A percentile compares a stretch with the other conserved stretches of the same genome.
Conservation (phyloP, 2,329 filamentous ascomycete genomes). For the Macrophomina tecta region DNA sequence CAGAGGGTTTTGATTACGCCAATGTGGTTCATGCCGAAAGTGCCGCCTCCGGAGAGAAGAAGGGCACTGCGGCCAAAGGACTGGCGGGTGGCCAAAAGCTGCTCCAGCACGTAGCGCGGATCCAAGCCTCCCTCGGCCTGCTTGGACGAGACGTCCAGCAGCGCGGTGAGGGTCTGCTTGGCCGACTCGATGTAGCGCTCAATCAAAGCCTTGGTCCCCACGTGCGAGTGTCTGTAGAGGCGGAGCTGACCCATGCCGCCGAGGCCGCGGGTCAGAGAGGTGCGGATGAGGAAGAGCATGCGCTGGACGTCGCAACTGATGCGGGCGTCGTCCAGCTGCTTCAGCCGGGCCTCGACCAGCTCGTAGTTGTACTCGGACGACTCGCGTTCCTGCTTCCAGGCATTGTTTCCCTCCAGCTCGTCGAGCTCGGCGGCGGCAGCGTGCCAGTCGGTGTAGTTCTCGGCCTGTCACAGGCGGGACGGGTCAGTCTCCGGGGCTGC, state of each 20-base stretch:
- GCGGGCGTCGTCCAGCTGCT: constrained; percentile 76
- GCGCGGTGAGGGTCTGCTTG: constrained; percentile 71
- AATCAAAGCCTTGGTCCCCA: constrained; percentile 85
- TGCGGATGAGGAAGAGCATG: constrained; percentile 83
- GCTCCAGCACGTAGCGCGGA: constrained; percentile 67
- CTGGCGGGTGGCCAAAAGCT: constrained; percentile 73
- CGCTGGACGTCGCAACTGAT: constrained; percentile 71
- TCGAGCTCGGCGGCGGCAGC: constrained; percentile 79
- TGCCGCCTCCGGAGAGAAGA: constrained; percentile 82
- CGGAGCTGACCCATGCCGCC: constrained; percentile 84
- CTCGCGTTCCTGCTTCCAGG: constrained; percentile 75
- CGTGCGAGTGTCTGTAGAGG: constrained; percentile 82
- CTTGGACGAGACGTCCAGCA: constrained; percentile 68
- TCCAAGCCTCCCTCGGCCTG: constrained; percentile 59
- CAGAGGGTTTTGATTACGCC: constrained; percentile 84
- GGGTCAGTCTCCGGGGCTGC: constrained; percentile 27
- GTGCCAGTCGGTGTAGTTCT: constrained; percentile 74
- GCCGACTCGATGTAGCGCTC: constrained; percentile 86
- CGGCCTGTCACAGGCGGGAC: constrained; percentile 58
- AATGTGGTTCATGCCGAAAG: constrained; percentile 91
- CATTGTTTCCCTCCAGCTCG: constrained; percentile 76
- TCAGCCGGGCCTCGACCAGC: constrained; percentile 72
- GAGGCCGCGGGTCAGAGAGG: constrained; percentile 77
- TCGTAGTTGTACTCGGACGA: constrained; percentile 74
- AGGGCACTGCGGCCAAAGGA: constrained; percentile 86